Base-by-base conservation (phyloP, 2,329 filamentous ascomycete species). In the Colletotrichum tropicicola region DNA sequence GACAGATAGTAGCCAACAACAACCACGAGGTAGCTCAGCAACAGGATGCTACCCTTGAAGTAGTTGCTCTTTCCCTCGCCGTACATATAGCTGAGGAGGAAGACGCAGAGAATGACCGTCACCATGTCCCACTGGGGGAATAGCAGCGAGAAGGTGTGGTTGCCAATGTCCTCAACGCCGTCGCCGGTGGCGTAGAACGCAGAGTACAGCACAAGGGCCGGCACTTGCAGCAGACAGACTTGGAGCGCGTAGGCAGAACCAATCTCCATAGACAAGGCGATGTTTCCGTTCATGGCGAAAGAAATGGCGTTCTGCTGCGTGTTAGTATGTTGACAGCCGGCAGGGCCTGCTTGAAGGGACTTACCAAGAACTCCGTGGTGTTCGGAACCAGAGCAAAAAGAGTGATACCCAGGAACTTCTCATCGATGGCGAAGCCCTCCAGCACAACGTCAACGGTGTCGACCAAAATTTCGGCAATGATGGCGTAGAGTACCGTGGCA, bases 81-180 rank as follows among this genome's bases (percentile, higher is more conserved):
- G 72, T 98, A 97, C 84, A 99, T 95, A 83, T 98, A 97, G 73
- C 94, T 97, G 69, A 99, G 88, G 60, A 99, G 82, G 82, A 99
- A 97, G 17, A 99, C 94, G 73, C 95, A 98, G 15, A 99, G 82
- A 65, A 98, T 97, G 15, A 98, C 93, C 0, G 93, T 97, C 12
- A 98, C 91, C 93, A 99, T 97, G 77, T 99, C 96, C 95, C 95
- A 99, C 77, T 99, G 96, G 1, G 96, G 96, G 81, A 99, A 98
- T 45, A 98, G 93, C 32, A 99, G 87, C 35, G 89, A 92, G 76
- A 96, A 96, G 0, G 89, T 92, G 74, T 91, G 91, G 10, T 79
- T 78, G 4, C 82, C 73, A 43, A 84, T 79, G 43, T 82, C 78
- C 25, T 77, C 76, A 12, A 74, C 73, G 5, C 73, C 68, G 27